phyloP scores from a whole-genome alignment of 257 asterid species.

The Solanum pinnatisectum region DNA sequence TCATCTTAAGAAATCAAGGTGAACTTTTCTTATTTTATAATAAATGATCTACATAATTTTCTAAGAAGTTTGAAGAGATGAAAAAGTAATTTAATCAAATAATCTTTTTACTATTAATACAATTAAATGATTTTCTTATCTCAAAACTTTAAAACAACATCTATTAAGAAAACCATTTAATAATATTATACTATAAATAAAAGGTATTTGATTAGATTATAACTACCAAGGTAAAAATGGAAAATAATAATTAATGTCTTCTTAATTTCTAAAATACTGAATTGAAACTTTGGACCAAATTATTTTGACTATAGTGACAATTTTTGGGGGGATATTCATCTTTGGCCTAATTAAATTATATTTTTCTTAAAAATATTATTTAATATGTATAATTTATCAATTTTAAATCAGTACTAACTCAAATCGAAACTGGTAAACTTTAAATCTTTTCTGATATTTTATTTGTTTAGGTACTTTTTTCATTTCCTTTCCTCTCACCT shows the following conservation, averaged over 20 bases:
- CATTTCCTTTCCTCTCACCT: not conserved
- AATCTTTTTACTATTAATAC: not conserved
- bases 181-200: not conserved
- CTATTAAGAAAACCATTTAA: not conserved
- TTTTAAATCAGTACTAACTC: not conserved
- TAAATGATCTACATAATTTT: not conserved
- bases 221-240: not conserved
- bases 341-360: not conserved
- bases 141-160: not conserved
- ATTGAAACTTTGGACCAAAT: not conserved
- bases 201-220: not conserved
- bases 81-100: not conserved
- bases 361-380: no score
- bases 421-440: not conserved
- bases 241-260: not conserved
- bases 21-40: not conserved
- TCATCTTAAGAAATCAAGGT: not conserved
- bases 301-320: not conserved
- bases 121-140: not conserved
- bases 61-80: not conserved
- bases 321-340: not conserved
- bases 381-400: not conserved
- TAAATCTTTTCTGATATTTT: not conserved
- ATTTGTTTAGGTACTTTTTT: not conserved
- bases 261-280: not conserved